Base-by-base conservation (phyloP, 169 alveolate genomes). In the Babesia bigemina region DNA sequence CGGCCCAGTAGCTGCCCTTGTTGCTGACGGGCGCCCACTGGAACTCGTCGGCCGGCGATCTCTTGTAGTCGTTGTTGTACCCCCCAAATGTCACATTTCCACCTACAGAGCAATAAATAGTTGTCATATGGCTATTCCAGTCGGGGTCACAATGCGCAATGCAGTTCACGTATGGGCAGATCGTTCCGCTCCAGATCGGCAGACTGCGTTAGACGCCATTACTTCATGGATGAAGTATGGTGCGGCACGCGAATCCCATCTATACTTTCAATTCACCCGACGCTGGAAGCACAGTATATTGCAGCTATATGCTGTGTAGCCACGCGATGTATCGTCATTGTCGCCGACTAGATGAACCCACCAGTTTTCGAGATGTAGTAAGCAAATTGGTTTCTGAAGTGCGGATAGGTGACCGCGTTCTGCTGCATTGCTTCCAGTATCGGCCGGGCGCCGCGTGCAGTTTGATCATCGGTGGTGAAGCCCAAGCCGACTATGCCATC, bases 401-500 rank as follows among this genome's bases (percentile, higher is more conserved):
- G 33, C 14, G 88, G 78, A 56, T 73, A 81, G 49, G 44, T 36
- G 69, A 65, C 17, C 26, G 62, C 24, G 48, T 79, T 70, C 45
- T 67, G 47, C 62, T 58, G 58, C 24, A 57, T 57, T 39, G 84
- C 24, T 49, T 71, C 91, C 29, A 73, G 74, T 74, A 88, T 76
- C 3, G 93, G 75, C 57, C 70, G 79, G 48, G 90, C 70, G 47
- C 93, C 93, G 6, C 93, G 86, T 45, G 79, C 47, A 24, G 26
- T 56, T 22, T 85, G 84, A 36, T 88, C 93, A 24, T 75, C 88
- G 28, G 89, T 88, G 60, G 70, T 82, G 73, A 88, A 90, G 26
- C 94, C 94, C 53, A 90, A 59, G 7, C 94, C 94, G 39, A 90
- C 57, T 44, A 90, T 90, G 9, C 94, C 94, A 67, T 90, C 94